Evolutionary conservation across 257 asterid species (phyloP), one percentile per base, ranked within the genome.

Genomic region (Nicotiana undulata): DNA sequence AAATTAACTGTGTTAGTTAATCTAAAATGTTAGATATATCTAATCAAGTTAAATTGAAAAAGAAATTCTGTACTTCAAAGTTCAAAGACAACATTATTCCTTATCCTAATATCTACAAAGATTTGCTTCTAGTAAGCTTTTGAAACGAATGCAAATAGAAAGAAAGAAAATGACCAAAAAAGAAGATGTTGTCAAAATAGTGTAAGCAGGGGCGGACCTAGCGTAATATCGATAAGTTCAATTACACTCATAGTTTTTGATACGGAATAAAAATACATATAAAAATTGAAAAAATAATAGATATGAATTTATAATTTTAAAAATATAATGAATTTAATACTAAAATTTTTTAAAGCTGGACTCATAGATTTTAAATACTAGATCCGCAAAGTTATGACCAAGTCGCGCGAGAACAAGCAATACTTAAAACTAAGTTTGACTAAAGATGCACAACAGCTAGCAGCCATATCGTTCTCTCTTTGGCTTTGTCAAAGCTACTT

Each of bases 1-100:
- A 34, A 34, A 34, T 34, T 34, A 6, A 6, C 1, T 11, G 17
- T 29, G 32, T 29, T 29, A 29, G 5, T 0, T 18, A 12, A 3
- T 51, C 16, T 12, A 18, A 37, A 67, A 67, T 1, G 11, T 18
- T 68, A 53, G 8, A 68, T n/a, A 68, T 37, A 29, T 29, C 32
- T 29, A 3, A 29, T 37, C n/a, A 11, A 2, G 40, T 37, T 6
- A 20, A 18, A 37, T 10, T 10, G 76, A 55, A 56, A 56, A 2
- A 56, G 12, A 56, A 16, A 70, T 5, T 11, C 11, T 10, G 77
- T 20, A 70, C 58, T 70, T 70, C 58, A 70, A 70, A 70, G 77
- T 70, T 70, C 58, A 70, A 70, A 70, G 77, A 70, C 34, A 70
- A 70, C 32, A 70, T n/a, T 70, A 31, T 72, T 72, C 49, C 78